phyloP scores from a whole-genome alignment of 2,329 filamentous ascomycete species.

The Alternaria angustiovoidea region DNA sequence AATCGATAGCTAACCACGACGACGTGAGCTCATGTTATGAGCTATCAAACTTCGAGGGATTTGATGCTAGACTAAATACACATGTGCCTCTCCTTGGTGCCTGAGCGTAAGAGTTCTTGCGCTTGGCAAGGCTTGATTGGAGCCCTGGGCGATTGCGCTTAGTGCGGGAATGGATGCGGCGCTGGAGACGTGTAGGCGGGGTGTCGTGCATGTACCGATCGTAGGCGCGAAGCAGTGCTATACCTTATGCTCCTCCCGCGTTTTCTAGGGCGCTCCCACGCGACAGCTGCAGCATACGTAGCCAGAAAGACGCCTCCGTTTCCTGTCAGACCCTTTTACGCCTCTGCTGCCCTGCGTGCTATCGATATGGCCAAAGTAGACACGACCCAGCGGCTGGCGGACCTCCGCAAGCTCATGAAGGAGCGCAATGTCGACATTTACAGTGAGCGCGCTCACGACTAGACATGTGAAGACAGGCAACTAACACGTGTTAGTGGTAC shows the following conservation, averaged over 20 bases:
- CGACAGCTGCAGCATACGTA: conserved; percentile 39
- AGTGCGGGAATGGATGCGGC: conserved; percentile 9
- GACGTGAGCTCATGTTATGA: conserved; percentile 25
- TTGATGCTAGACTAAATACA: background rate
- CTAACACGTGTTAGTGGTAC: conserved; percentile 74
- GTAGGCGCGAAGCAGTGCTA: conserved; percentile 25
- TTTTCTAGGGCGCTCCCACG: conserved; percentile 40
- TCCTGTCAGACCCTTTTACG: conserved; percentile 40
- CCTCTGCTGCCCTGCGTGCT: conserved; percentile 36
- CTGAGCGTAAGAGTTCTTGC: conserved; percentile 5
- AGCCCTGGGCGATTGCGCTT: conserved; percentile 15
- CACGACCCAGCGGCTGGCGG: conserved; percentile 77
- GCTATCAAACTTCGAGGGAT: background rate
- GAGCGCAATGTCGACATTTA: conserved; percentile 89
- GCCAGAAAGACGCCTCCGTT: conserved; percentile 23
- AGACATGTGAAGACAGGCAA: conserved; percentile 10
- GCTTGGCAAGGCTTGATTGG: conserved; percentile 13
- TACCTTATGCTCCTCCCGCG: conserved; percentile 42
- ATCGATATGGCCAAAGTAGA: conserved; percentile 79
- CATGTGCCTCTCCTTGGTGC: background rate
- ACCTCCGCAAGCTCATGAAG: conserved; percentile 86
- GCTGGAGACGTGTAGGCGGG: conserved; percentile 24
- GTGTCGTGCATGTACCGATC: conserved; percentile 30
- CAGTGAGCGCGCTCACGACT: conserved; percentile 63
- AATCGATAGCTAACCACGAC: conserved; percentile 9